Evolutionary conservation across 2,329 filamentous ascomycete genomes (phyloP).

Genomic region (Diaporthe humulicola): DNA sequence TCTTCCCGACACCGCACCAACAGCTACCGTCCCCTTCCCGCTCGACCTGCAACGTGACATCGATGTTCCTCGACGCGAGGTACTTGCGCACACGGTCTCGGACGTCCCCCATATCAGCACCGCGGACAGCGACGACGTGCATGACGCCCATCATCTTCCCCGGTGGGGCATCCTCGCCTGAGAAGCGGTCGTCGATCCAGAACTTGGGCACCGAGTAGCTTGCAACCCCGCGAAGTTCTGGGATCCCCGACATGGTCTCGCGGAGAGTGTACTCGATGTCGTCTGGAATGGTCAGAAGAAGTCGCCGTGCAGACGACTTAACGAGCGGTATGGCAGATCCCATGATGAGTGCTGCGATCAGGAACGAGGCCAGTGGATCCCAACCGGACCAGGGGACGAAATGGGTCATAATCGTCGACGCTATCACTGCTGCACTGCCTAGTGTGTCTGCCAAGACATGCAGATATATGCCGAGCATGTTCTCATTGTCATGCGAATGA

Average conservation of each 20-base stretch:
- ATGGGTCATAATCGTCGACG: slow-evolving; percentile 89
- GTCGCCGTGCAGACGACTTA: slow-evolving; percentile 82
- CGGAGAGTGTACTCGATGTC: slow-evolving; percentile 90
- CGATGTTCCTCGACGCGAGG: slow-evolving; percentile 78
- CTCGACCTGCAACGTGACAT: slow-evolving; percentile 90
- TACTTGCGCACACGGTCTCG: slow-evolving; percentile 81
- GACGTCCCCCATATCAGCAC: slow-evolving; percentile 85
- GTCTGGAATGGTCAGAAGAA: slow-evolving; percentile 87
- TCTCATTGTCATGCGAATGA: slow-evolving; percentile 87
- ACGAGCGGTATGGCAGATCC: slow-evolving; percentile 92
- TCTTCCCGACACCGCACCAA: slow-evolving; percentile 67
- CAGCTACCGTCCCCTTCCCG: slow-evolving; percentile 79
- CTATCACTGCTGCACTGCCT: slow-evolving; percentile 93
- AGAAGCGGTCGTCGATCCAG: slow-evolving; percentile 83
- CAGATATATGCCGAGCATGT: slow-evolving; percentile 97
- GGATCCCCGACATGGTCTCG: slow-evolving; percentile 86
- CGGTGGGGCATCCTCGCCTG: slow-evolving; percentile 53
- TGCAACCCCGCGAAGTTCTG: slow-evolving; percentile 84
- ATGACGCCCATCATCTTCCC: slow-evolving; percentile 83
- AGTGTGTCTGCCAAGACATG: slow-evolving; percentile 96
- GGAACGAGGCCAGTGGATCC: slow-evolving; percentile 92
- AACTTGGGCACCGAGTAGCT: slow-evolving; percentile 91
- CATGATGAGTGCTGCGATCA: slow-evolving; percentile 94
- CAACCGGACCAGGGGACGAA: slow-evolving; percentile 92
- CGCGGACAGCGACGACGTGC: slow-evolving; percentile 82